These are phyloP conservation scores for Cymbopogon flexuosus DNA, from an alignment of 202 grass and related monocot species.

Conservation along the genomic window DNA sequence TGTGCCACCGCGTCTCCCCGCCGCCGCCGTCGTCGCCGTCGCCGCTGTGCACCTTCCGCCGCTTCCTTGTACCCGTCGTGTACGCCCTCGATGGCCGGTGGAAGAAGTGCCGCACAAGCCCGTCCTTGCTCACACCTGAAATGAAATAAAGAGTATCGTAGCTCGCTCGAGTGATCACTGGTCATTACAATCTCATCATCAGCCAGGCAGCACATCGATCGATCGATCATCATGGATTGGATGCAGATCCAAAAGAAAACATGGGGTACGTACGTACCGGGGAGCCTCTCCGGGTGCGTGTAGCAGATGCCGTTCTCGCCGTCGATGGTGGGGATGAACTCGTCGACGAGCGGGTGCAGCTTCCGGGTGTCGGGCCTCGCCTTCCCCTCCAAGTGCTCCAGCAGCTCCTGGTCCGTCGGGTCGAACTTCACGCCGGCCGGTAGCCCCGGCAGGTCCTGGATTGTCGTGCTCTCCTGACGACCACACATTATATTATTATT, in stretches of 20 bases:
- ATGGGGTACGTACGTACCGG: slow-evolving; percentile 4
- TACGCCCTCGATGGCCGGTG: slow-evolving; percentile 83
- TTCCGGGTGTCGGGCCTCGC: slow-evolving; percentile 51
- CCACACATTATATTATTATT: not conserved
- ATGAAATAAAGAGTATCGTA: no score
- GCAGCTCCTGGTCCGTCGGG: slow-evolving; percentile 72
- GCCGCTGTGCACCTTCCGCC: slow-evolving; percentile 71
- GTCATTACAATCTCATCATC: no score
- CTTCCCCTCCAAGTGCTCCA: slow-evolving; percentile 77
- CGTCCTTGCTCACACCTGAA: slow-evolving; percentile 54
- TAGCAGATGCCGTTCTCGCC: slow-evolving; percentile 89
- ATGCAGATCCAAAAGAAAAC: not conserved
- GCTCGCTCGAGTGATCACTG: no score
- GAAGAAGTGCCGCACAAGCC: slow-evolving; percentile 81
- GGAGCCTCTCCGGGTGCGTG: slow-evolving; percentile 79
- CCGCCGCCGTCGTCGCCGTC: slow-evolving; percentile 38
- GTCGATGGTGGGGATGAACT: slow-evolving; percentile 80
- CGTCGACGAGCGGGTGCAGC: slow-evolving; percentile 76
- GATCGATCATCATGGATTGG: not conserved
- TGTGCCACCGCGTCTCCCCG: slow-evolving; percentile 87
- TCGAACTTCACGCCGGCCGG: slow-evolving; percentile 84
- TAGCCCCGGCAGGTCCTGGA: slow-evolving; percentile 63
- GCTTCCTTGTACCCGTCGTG: slow-evolving; percentile 77
- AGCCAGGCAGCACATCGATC: not conserved
- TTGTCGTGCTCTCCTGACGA: slow-evolving; percentile 32